Conservation (phyloP, 23 red algal genomes). For the Agarophyton chilense region DNA sequence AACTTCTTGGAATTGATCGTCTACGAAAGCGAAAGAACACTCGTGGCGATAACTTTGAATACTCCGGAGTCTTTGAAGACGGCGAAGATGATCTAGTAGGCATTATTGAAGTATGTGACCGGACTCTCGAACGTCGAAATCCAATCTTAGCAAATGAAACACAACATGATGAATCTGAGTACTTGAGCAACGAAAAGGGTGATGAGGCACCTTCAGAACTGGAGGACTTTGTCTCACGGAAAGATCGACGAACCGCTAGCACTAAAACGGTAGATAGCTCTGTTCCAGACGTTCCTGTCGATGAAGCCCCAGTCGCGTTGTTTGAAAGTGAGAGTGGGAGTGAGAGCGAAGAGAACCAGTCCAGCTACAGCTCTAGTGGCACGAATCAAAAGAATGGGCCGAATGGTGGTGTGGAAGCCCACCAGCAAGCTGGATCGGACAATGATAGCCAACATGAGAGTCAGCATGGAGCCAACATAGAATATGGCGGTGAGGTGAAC, state of each 20-base stretch:
- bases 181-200: neutral
- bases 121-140: neutral
- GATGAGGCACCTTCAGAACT: conserved; percentile 23
- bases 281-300: neutral
- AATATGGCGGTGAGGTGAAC: neutral
- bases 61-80: conserved; percentile 37
- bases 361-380: neutral
- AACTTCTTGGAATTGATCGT: conserved; percentile 47
- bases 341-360: conserved; percentile 19
- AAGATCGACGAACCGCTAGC: neutral
- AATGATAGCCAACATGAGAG: conserved; percentile 11
- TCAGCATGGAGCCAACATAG: conserved; percentile 6
- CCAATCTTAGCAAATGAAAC: neutral
- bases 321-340: conserved; percentile 2
- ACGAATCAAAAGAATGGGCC: neutral
- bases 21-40: conserved; percentile 9
- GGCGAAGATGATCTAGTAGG: conserved; percentile 50
- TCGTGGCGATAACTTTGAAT: conserved; percentile 21
- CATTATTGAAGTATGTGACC: conserved; percentile 50
- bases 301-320: neutral
- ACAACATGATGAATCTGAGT: neutral
- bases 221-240: neutral
- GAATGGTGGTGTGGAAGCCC: neutral
- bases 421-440: neutral
- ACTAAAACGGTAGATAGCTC: neutral